These are phyloP conservation scores for Coniochaeta hoffmannii DNA, from an alignment of 2,329 filamentous ascomycete species.

Conservation along the genomic window DNA sequence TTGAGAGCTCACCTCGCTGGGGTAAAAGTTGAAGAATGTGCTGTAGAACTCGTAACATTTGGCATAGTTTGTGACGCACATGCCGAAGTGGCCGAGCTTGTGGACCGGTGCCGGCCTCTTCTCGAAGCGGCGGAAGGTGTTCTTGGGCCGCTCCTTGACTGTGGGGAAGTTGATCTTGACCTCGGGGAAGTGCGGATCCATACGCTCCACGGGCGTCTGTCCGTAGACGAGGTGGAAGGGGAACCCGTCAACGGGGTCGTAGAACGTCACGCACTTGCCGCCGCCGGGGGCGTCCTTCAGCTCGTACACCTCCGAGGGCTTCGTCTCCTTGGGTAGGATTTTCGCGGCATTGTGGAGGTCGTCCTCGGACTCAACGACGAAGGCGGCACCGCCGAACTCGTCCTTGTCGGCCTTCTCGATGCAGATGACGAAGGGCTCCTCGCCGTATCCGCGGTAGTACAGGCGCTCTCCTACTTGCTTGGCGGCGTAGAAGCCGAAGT, in stretches of 20 bases:
- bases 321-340: conserved; percentile 38
- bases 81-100: conserved; percentile 38
- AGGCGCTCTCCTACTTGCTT: conserved; percentile 33
- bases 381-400: conserved; percentile 49
- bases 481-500: conserved; percentile 39
- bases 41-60: conserved; percentile 42
- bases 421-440: conserved; percentile 52
- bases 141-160: conserved; percentile 42
- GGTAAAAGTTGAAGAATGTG: conserved; percentile 41
- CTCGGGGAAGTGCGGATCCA: conserved; percentile 32
- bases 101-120: conserved; percentile 23
- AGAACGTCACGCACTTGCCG: conserved; percentile 44
- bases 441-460: conserved; percentile 55
- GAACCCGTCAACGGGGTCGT: conserved; percentile 46
- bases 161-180: conserved; percentile 41
- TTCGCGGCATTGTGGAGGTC: conserved; percentile 45
- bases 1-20: conserved; percentile 33
- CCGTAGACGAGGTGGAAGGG: conserved; percentile 51
- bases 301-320: conserved; percentile 40
- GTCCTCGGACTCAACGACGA: conserved; percentile 46
- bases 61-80: conserved; percentile 44
- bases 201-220: conserved; percentile 32
- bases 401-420: conserved; percentile 37
- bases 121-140: conserved; percentile 44
- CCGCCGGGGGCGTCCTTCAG: conserved; percentile 44